phyloP scores from a whole-genome alignment of 345 rosid species.

The Eucalyptus fibrosa region DNA sequence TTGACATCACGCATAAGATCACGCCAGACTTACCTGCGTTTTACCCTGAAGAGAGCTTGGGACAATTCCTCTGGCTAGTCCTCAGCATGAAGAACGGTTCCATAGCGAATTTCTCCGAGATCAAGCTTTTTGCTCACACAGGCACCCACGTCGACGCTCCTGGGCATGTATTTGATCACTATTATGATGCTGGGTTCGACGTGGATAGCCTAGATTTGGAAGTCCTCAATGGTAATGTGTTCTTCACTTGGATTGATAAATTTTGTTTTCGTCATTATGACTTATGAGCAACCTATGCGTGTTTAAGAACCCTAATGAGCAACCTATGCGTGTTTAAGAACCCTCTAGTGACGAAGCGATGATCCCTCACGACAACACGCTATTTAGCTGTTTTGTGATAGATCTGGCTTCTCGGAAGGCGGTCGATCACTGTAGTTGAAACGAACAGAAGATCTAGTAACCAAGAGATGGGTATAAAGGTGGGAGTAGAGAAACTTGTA shows the following conservation, averaged over 20 bases:
- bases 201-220: constrained; percentile 3
- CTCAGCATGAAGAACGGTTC: constrained; percentile 5
- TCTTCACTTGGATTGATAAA: neutral
- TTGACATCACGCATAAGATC: constrained; percentile 1
- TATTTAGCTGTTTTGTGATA: neutral
- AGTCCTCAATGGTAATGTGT: neutral
- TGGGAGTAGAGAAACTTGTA: neutral
- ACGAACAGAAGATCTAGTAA: neutral
- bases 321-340: neutral
- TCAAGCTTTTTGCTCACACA: neutral
- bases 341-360: neutral
- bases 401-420: neutral
- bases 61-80: constrained; percentile 1
- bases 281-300: neutral
- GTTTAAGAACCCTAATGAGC: neutral
- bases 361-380: neutral
- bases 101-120: neutral
- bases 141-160: constrained; percentile 8
- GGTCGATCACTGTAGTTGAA: neutral
- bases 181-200: constrained; percentile 5
- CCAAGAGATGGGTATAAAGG: neutral
- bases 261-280: neutral
- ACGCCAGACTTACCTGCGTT: neutral
- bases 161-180: neutral
- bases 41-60: neutral